Conservation (phyloP, 257 asterid species). For the Cynanchum wilfordii region DNA sequence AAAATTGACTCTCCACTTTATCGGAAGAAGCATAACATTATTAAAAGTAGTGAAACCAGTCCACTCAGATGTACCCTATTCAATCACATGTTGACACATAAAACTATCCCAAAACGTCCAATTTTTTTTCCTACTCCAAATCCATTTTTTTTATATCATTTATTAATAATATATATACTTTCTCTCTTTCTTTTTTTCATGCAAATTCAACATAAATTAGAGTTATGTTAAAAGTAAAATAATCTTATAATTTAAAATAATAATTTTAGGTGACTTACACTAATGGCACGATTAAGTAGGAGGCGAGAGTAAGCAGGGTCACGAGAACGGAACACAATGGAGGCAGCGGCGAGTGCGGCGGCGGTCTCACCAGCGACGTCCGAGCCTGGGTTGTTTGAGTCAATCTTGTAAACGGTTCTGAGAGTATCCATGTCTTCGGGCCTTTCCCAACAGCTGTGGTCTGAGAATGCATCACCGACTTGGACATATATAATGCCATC, state of each 20-base stretch:
- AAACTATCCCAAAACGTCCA: neutral
- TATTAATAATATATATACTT: too few species aligned
- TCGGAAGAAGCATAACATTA: conserved; percentile 5
- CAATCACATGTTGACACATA: conserved; percentile 15
- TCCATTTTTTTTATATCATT: too few species aligned
- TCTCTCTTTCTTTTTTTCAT: too few species aligned
- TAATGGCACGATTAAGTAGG: conserved; percentile 69
- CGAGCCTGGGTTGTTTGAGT: conserved; percentile 63
- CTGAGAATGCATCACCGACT: conserved; percentile 77
- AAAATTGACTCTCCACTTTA: conserved; percentile 13
- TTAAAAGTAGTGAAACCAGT: conserved; percentile 13
- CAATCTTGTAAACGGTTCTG: conserved; percentile 60
- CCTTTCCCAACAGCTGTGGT: conserved; percentile 88
- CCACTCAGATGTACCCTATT: neutral
- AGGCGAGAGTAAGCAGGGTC: conserved; percentile 66
- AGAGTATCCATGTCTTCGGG: conserved; percentile 87
- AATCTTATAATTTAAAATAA: too few species aligned
- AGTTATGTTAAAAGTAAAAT: too few species aligned
- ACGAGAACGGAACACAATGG: conserved; percentile 69
- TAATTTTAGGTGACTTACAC: conserved; percentile 37
- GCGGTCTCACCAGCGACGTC: conserved; percentile 93
- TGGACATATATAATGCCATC: conserved; percentile 68
- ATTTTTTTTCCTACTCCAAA: neutral
- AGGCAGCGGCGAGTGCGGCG: conserved; percentile 91
- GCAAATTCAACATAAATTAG: too few species aligned